These are phyloP conservation scores for Candida gigantensis DNA, from an alignment of 1,139 yeast genomes.

Conservation along the genomic window DNA sequence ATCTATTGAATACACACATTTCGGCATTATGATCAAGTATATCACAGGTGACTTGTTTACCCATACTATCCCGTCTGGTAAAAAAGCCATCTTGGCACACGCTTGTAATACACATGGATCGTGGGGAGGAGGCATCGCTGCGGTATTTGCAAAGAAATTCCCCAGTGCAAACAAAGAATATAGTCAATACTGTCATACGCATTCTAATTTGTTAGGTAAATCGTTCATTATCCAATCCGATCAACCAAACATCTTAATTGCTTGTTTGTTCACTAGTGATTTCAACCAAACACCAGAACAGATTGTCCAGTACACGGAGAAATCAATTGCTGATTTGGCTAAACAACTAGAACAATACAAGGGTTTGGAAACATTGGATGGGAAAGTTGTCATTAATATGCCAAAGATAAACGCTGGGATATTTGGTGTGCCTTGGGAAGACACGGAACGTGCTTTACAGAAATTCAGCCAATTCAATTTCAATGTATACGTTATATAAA, in stretches of 20 bases:
- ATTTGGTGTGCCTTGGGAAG: conserved; percentile 76
- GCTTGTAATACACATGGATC: conserved; percentile 78
- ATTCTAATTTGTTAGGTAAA: conserved; percentile 51
- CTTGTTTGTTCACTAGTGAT: conserved; percentile 72
- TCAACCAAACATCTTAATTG: conserved; percentile 29
- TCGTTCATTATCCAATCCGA: conserved; percentile 47
- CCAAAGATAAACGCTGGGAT: conserved; percentile 83
- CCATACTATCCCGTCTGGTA: conserved; percentile 23
- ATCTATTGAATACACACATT: neutral
- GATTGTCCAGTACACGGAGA: conserved; percentile 50
- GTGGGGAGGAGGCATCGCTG: conserved; percentile 88
- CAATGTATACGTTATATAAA: conserved; percentile 40
- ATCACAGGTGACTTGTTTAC: conserved; percentile 61
- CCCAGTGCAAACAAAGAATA: conserved; percentile 55
- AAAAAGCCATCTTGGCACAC: conserved; percentile 52
- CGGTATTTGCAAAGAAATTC: conserved; percentile 46
- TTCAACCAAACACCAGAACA: conserved; percentile 27
- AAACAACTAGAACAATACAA: conserved; percentile 16
- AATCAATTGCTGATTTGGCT: conserved; percentile 50
- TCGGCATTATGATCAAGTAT: conserved; percentile 36
- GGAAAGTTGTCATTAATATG: conserved; percentile 47
- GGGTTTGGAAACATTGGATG: conserved; percentile 13
- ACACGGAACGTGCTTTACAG: conserved; percentile 55
- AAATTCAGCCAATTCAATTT: conserved; percentile 27
- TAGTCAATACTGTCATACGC: conserved; percentile 44